Percentiles rank a stretch among this genome's conserved stretches.
Evolutionary conservation across 176 grass and related monocot genomes (phyloP).

Genomic region (Musa schizocarpa): DNA sequence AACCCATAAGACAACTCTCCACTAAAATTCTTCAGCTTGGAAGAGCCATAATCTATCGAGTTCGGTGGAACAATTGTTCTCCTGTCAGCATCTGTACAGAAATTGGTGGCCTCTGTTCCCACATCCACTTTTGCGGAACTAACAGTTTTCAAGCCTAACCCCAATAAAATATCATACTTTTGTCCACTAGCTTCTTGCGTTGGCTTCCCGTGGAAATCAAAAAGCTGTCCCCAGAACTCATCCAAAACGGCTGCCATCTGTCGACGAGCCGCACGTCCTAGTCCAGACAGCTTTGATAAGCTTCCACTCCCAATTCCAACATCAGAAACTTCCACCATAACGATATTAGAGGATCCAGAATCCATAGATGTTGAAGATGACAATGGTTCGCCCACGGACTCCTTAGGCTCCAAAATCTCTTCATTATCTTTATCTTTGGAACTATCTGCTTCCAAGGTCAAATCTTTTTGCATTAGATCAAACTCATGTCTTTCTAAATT

Average conservation of each 20-base stretch:
- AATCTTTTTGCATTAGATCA: constrained; percentile 39
- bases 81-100: constrained; percentile 38
- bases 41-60: constrained; percentile 33
- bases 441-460: constrained; percentile 41
- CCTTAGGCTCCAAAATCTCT: constrained; percentile 35
- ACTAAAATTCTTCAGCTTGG: constrained; percentile 32
- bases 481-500: constrained; percentile 22
- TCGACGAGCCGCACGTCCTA: constrained; percentile 79
- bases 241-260: constrained; percentile 74
- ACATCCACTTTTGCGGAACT: constrained; percentile 44
- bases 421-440: constrained; percentile 34
- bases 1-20: constrained; percentile 68
- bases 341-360: constrained; percentile 49
- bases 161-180: constrained; percentile 68
- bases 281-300: constrained; percentile 72
- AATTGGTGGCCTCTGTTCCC: constrained; percentile 49
- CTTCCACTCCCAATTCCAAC: constrained; percentile 53
- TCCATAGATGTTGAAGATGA: constrained; percentile 30
- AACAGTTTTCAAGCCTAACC: constrained; percentile 57
- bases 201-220: constrained; percentile 90
- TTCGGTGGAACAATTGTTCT: constrained; percentile 28
- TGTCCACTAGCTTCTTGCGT: constrained; percentile 57
- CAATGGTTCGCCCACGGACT: constrained; percentile 17
- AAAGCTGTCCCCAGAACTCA: constrained; percentile 93
- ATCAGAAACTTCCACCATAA: constrained; percentile 49